A percentile compares a stretch with the other conserved stretches of the same genome.
Conservation (phyloP, 768 basidiomycete species). For the Naganishia friedmannii region DNA sequence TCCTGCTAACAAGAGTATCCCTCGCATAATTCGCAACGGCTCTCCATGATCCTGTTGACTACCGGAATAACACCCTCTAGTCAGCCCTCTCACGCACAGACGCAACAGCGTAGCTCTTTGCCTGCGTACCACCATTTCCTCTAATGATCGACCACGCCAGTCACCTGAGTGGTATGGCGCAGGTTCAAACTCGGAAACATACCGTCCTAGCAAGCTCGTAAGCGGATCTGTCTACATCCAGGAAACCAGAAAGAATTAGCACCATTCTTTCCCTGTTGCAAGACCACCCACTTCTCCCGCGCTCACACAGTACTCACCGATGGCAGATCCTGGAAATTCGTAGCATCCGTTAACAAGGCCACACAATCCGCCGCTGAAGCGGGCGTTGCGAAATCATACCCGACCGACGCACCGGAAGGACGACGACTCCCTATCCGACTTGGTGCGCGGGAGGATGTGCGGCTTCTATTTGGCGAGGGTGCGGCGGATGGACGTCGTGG, state of each 20-base stretch:
- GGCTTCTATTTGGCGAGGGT: conserved; percentile 5
- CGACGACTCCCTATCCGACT: neutral
- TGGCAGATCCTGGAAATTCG: conserved; percentile 12
- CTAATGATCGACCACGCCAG: conserved; percentile 9
- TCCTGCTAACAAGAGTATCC: conserved; percentile 10
- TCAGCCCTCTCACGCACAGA: neutral
- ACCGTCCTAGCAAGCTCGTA: conserved; percentile 8
- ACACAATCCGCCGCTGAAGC: neutral
- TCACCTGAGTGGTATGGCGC: neutral
- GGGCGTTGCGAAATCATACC: neutral
- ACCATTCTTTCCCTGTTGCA: neutral
- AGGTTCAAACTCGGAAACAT: neutral
- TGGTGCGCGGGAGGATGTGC: conserved; percentile 1
- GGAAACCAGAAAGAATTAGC: neutral
- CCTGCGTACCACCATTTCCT: conserved; percentile 7
- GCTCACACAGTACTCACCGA: neutral
- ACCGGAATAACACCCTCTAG: neutral
- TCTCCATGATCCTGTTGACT: conserved; percentile 26
- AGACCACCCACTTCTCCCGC: too few species aligned
- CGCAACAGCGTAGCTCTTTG: neutral
- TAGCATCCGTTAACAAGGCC: neutral
- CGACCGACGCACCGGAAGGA: neutral
- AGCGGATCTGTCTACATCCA: conserved; percentile 11
- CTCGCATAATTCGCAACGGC: conserved; percentile 23
- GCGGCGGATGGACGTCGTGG: neutral